Conservation (phyloP, 345 rosid genomes). For the Salix caprea region DNA sequence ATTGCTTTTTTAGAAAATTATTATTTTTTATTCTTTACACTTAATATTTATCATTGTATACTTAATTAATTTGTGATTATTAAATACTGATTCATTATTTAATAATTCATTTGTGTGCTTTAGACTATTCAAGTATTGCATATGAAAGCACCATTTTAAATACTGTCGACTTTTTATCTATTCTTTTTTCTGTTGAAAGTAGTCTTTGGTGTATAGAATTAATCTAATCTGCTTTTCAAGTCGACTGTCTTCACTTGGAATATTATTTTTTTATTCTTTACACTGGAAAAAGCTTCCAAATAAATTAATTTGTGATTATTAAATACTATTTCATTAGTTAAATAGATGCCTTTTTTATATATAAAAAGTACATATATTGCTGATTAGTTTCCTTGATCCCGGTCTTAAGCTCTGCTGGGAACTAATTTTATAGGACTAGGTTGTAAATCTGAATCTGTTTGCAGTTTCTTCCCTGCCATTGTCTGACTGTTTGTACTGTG, state of each 20-base stretch:
- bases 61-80: no score
- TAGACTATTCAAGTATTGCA: not conserved
- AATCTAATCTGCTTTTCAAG: no score
- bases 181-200: not conserved
- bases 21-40: no score
- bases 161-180: not conserved
- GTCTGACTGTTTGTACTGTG: not conserved
- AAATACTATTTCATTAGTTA: not conserved
- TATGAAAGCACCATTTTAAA: not conserved
- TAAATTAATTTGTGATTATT: not conserved
- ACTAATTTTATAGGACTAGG: not conserved
- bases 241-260: no score
- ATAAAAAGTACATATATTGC: not conserved
- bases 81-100: no score
- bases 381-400: not conserved
- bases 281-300: not conserved
- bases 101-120: no score
- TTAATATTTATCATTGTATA: no score
- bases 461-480: not conserved
- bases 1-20: no score
- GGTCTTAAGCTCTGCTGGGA: not conserved
- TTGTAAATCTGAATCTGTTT: not conserved
- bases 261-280: no score
- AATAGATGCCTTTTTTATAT: not conserved
- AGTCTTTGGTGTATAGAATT: no score